Evolutionary conservation across 2,329 filamentous ascomycete species (phyloP).

Genomic region (Aspergillus sp.): DNA sequence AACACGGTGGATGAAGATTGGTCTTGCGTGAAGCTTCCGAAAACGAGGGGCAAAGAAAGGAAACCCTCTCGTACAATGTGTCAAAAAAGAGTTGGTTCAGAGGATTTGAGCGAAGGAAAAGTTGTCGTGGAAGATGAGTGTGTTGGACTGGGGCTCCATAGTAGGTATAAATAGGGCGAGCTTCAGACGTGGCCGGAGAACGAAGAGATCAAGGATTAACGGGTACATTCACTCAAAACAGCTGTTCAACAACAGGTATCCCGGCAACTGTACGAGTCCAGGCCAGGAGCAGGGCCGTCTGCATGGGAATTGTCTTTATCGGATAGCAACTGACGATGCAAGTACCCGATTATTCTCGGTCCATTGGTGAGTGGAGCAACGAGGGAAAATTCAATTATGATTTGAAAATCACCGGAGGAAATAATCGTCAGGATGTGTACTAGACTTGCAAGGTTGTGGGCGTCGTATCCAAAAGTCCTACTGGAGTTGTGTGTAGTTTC

Average conservation of each 20-base stretch:
- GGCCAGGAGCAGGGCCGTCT: constrained; percentile 16
- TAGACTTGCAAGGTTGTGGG: constrained; percentile 1
- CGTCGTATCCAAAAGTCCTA: neutral
- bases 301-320: constrained; percentile 16
- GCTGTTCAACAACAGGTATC: constrained; percentile 12
- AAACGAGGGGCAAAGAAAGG: neutral
- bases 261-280: constrained; percentile 19
- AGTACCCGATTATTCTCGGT: constrained; percentile 19
- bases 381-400: constrained; percentile 9
- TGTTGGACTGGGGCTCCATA: constrained; percentile 17
- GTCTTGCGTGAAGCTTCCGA: neutral
- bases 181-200: constrained; percentile 14
- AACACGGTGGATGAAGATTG: constrained; percentile 4
- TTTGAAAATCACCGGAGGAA: constrained; percentile 9
- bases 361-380: constrained; percentile 19
- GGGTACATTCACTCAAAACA: constrained; percentile 14
- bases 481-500: neutral
- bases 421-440: neutral
- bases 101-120: neutral
- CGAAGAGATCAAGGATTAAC: constrained; percentile 11
- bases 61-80: neutral
- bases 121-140: constrained; percentile 10
- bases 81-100: neutral
- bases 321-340: constrained; percentile 17
- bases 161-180: constrained; percentile 23